phyloP scores from a whole-genome alignment of 306 rosid species.

The Sesbania bispinosa region DNA sequence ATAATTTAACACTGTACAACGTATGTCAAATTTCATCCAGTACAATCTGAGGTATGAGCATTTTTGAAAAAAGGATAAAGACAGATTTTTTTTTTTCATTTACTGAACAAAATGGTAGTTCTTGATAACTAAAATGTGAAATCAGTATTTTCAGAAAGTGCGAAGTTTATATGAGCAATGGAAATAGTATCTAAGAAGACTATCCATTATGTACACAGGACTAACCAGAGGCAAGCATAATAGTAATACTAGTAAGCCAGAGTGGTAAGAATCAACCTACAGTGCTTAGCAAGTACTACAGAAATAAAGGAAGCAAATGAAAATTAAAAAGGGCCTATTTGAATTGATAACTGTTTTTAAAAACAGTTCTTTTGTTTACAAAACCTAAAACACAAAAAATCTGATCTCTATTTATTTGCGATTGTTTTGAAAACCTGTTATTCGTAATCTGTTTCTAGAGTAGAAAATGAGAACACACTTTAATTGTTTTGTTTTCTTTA shows the following conservation, averaged over 20 bases:
- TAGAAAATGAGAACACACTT: background rate
- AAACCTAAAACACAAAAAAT: too few relatives aligned
- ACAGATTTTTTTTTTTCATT: background rate
- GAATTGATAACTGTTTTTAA: background rate
- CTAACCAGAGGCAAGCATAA: background rate
- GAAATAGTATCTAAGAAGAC: background rate
- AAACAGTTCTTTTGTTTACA: too few relatives aligned
- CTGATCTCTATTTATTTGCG: background rate
- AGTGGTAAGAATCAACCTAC: background rate
- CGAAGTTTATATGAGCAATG: too few relatives aligned
- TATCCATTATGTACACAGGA: background rate
- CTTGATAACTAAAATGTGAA: background rate
- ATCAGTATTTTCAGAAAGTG: too few relatives aligned
- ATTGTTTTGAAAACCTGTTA: background rate
- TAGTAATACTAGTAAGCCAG: background rate
- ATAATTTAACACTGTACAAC: background rate
- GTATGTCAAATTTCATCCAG: background rate
- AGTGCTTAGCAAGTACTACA: background rate
- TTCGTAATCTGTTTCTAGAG: background rate
- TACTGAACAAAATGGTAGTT: background rate
- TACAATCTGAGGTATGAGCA: background rate
- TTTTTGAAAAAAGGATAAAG: background rate
- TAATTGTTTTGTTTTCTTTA: background rate
- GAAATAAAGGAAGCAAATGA: background rate
- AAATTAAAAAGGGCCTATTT: background rate